Conservation (phyloP, 23 red algal genomes). For the Gracilaria domingensis region DNA sequence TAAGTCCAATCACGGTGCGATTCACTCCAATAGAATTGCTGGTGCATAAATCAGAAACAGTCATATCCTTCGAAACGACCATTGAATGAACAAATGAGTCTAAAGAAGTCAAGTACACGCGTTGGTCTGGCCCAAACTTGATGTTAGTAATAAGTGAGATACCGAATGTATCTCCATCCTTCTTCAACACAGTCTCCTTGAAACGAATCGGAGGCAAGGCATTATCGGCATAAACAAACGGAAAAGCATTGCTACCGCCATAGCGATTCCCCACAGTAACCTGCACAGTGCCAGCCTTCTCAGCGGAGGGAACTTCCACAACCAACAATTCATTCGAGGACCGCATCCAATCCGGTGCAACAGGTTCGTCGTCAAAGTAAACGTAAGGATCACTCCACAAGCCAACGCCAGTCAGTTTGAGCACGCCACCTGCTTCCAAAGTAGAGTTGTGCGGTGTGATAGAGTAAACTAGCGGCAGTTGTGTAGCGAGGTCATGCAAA, state of each 20-base stretch:
- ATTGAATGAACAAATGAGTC: conserved; percentile 66
- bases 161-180: conserved; percentile 21
- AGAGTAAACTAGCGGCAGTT: conserved; percentile 48
- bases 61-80: conserved; percentile 50
- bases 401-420: conserved; percentile 39
- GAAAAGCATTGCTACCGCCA: conserved; percentile 56
- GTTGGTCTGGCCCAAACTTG: conserved; percentile 60
- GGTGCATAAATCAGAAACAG: conserved; percentile 43
- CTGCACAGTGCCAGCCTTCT: conserved; percentile 42
- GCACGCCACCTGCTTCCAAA: conserved; percentile 43
- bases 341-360: conserved; percentile 23
- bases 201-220: conserved; percentile 49
- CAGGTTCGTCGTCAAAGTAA: conserved; percentile 35
- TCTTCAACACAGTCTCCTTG: conserved; percentile 34
- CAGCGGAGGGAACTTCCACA: conserved; percentile 32
- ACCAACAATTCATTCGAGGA: conserved; percentile 49
- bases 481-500: conserved; percentile 52
- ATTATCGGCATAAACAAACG: conserved; percentile 44
- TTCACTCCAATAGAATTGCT: conserved; percentile 43
- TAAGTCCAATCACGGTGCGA: conserved; percentile 51
- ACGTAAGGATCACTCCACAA: conserved; percentile 61
- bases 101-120: conserved; percentile 51
- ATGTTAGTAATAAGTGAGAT: conserved; percentile 56
- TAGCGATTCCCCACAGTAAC: conserved; percentile 44
- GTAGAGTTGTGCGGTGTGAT: conserved; percentile 53